Percentiles rank a stretch among this genome's conserved stretches.
Conservation (phyloP, 1,284 basidiomycete genomes). For the Ceratobasidium sp. region DNA sequence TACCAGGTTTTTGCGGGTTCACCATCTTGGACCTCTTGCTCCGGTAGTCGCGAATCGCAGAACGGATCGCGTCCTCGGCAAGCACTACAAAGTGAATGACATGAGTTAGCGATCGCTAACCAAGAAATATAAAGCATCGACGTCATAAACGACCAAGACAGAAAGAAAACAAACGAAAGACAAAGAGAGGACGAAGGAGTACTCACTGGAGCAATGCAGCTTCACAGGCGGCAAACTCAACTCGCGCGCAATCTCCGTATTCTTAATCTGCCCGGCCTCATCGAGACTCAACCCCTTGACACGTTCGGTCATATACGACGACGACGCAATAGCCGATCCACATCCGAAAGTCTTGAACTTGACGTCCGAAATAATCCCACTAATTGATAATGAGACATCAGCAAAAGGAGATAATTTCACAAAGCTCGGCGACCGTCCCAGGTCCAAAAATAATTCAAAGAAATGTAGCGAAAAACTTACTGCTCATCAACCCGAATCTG, state of each 20-base stretch:
- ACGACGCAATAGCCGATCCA: constrained; percentile 96
- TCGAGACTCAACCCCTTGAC: constrained; percentile 96
- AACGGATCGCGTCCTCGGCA: constrained; percentile 97
- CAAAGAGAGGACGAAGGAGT: too few relatives aligned
- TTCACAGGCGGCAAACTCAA: constrained; percentile 96
- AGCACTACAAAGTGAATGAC: constrained; percentile 71
- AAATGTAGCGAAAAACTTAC: constrained; percentile 29
- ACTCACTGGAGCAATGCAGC: constrained; percentile 85
- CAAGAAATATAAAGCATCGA: neutral
- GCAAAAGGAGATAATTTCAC: neutral
- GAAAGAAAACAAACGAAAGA: constrained; percentile 50
- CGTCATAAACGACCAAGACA: constrained; percentile 59
- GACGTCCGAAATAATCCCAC: constrained; percentile 94
- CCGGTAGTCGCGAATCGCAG: constrained; percentile 92
- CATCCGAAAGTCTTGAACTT: constrained; percentile 99
- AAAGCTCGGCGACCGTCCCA: neutral
- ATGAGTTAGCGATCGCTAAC: constrained; percentile 30
- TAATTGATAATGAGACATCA: constrained; percentile 2
- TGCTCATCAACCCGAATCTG: constrained; percentile 97
- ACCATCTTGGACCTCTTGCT: constrained; percentile 74
- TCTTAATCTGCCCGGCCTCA: constrained; percentile 96
- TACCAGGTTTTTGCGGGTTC: constrained; percentile 64
- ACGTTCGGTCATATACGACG: constrained; percentile 97
- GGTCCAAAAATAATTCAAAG: too few relatives aligned
- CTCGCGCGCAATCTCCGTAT: constrained; percentile 99